Evolutionary conservation across 345 rosid species (phyloP), one percentile per base, ranked within the genome.

Genomic region (Anastatica hierochuntica): DNA sequence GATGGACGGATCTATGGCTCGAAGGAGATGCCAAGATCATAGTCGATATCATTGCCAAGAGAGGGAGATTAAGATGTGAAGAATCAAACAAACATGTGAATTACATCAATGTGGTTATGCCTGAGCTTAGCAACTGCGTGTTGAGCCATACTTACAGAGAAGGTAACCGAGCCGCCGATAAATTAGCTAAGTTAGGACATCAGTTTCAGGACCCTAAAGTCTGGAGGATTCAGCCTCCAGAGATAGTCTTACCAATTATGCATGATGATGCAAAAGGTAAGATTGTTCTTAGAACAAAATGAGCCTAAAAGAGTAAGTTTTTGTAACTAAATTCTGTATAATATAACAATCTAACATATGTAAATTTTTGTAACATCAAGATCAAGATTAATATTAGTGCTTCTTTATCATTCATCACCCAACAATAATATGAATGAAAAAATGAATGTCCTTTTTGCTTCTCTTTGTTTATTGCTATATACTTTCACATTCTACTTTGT

Each of bases 81-180:
- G 74, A 79, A 44, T 50, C 75, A 23, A 75, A 53, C 11, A 76
- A 58, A 42, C 77, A 75, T 36, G 60, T 75, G 19, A 46, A 66
- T 10, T 64, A 73, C 23, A 81, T 86, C 42, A 73, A 76, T 44
- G 51, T 66, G 62, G 80, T 81, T 26, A 68, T 85, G 15, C 83
- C 80, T 8, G 74, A 67, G 58, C 65, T 83, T 10, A 62, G 73
- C n/a, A 81, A 74, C 41, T 79, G 79, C 54, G 26, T 64, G 0
- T 49, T 85, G 12, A 79, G 74, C 56, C 90, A 78, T 66, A 43
- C 80, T 41, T 80, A 78, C 17, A 66, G 90, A 50, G 94, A 90
- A 78, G 95, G 90, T 8, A 85, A 85, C 27, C 63, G 85, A 64
- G 90, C 62, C 10, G 97, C 97, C 1, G 76, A 85, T 72, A 81